Percentiles rank a stretch among this genome's conserved stretches.
phyloP scores from a whole-genome alignment of 495 filamentous ascomycete species.

The Aspergillus carlsbadensis region DNA sequence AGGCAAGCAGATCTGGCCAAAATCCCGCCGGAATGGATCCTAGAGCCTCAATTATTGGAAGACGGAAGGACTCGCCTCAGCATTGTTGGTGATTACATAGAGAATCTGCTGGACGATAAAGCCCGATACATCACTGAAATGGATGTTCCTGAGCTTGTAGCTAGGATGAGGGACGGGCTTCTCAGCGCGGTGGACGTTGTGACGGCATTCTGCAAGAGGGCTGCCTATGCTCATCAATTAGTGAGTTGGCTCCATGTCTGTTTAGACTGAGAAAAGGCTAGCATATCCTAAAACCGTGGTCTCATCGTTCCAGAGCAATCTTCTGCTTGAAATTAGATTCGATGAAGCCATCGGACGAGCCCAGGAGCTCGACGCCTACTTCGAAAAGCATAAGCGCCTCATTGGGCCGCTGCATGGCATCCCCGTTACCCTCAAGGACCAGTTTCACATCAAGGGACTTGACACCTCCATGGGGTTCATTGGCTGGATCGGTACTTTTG shows the following conservation, averaged over 20 bases:
- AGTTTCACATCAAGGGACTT: slow-evolving; percentile 9
- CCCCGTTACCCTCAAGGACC: slow-evolving; percentile 5
- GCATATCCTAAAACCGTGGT: background rate
- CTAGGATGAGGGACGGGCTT: background rate
- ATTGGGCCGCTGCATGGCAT: slow-evolving; percentile 8
- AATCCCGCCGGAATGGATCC: slow-evolving; percentile 9
- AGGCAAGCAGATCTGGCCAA: slow-evolving; percentile 4
- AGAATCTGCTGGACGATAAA: slow-evolving; percentile 1
- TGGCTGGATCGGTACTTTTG: slow-evolving; percentile 11
- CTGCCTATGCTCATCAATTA: slow-evolving; percentile 11
- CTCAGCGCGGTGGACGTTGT: slow-evolving; percentile 6
- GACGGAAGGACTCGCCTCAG: slow-evolving; percentile 7
- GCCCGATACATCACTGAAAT: slow-evolving; percentile 5
- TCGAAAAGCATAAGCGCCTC: slow-evolving; percentile 3
- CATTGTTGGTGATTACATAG: slow-evolving; percentile 8
- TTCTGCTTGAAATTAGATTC: slow-evolving; percentile 8
- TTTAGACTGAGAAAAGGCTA: background rate
- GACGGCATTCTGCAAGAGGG: slow-evolving; percentile 11
- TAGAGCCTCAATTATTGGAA: slow-evolving; percentile 5
- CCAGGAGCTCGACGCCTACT: slow-evolving; percentile 3
- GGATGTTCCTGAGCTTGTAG: slow-evolving; percentile 11
- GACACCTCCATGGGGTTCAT: slow-evolving; percentile 10
- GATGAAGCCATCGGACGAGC: slow-evolving; percentile 6
- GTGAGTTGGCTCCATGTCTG: background rate
- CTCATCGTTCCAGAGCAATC: background rate